Percentiles rank a stretch among this genome's conserved stretches.
Conservation (phyloP, 2,329 filamentous ascomycete genomes). For the Colletotrichum costaricense region DNA sequence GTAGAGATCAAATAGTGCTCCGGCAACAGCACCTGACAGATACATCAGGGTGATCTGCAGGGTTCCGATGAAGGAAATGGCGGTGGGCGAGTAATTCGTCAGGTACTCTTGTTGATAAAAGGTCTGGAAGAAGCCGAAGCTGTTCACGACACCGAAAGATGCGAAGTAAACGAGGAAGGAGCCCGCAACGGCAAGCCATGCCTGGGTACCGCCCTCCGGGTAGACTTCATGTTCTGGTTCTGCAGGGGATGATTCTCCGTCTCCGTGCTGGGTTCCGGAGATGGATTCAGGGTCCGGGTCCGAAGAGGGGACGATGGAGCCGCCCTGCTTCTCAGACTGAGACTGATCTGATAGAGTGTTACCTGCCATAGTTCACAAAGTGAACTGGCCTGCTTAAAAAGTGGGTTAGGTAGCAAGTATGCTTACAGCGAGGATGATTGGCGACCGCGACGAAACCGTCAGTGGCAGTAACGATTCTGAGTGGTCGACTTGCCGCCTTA, state of each 20-base stretch:
- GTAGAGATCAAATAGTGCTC: conserved; percentile 52
- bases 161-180: neutral
- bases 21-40: conserved; percentile 51
- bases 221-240: neutral
- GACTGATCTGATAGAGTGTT: neutral
- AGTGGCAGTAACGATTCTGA: neutral
- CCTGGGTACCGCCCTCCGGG: conserved; percentile 19
- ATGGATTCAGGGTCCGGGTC: neutral
- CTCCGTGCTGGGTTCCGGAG: neutral
- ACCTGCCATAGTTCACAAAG: neutral
- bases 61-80: conserved; percentile 69
- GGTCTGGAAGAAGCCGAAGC: conserved; percentile 66
- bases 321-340: neutral
- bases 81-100: conserved; percentile 58
- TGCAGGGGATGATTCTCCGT: neutral
- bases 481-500: neutral
- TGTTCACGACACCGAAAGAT: conserved; percentile 34
- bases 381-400: neutral
- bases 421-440: neutral
- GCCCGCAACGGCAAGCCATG: conserved; percentile 22
- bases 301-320: neutral
- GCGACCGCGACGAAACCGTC: neutral
- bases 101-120: conserved; percentile 65
- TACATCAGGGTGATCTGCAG: conserved; percentile 54
- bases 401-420: neutral